Evolutionary conservation across 2,329 filamentous ascomycete genomes (phyloP).

Genomic region (Metarhizium rileyi): DNA sequence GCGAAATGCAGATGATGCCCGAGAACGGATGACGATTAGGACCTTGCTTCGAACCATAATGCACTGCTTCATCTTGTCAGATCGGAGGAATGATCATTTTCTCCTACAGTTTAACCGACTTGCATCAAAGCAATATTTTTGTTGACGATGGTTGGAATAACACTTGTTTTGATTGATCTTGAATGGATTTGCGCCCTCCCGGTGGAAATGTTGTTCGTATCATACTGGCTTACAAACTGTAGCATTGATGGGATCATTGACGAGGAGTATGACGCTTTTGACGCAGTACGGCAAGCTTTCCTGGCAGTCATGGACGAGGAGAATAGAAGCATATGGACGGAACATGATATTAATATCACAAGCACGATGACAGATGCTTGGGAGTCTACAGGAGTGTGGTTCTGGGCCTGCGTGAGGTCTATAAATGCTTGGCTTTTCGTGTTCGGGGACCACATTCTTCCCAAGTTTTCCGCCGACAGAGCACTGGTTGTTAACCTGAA

Average conservation of each 20-base stretch:
- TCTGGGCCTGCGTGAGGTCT: conserved; percentile 11
- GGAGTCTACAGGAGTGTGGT: conserved; percentile 15
- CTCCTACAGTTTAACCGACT: no score
- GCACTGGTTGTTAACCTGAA: conserved; percentile 7
- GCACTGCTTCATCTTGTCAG: no score
- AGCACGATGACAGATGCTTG: conserved; percentile 8
- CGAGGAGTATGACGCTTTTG: conserved; percentile 8
- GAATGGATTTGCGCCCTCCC: no score
- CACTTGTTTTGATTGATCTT: no score
- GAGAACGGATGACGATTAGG: conserved; percentile 17
- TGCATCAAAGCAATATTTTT: no score
- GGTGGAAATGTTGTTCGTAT: no score
- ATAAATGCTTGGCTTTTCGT: conserved; percentile 13
- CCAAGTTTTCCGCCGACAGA: conserved; percentile 8
- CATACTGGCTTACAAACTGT: conserved; percentile 21
- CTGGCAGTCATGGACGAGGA: conserved; percentile 11
- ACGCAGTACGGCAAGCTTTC: conserved; percentile 9
- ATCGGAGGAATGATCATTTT: no score
- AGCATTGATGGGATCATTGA: conserved; percentile 11
- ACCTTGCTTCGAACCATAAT: conserved; percentile 16
- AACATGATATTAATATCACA: conserved; percentile 10
- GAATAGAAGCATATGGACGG: neutral
- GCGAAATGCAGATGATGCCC: conserved; percentile 16
- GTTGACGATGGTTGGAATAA: no score
- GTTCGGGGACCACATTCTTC: conserved; percentile 10